phyloP scores from a whole-genome alignment of 495 filamentous ascomycete genomes.

The Geoglossum glabrum region DNA sequence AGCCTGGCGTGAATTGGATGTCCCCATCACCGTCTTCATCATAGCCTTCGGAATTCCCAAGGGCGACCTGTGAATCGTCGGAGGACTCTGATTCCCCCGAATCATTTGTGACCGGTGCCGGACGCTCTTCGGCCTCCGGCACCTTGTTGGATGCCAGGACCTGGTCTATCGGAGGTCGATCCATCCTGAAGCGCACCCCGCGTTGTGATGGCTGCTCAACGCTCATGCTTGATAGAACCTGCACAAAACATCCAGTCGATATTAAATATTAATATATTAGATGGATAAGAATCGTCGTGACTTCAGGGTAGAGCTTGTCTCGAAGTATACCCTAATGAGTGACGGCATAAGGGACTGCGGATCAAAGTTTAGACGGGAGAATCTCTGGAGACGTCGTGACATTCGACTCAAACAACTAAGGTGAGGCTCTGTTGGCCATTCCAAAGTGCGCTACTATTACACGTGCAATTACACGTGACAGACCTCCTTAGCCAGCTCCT shows the following conservation, averaged over 20 bases:
- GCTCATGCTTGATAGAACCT: neutral
- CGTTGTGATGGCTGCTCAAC: neutral
- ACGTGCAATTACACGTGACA: neutral
- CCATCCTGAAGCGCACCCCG: neutral
- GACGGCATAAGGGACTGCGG: neutral
- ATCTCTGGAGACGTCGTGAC: neutral
- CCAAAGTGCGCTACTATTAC: too few species aligned
- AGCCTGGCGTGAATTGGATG: constrained; percentile 17
- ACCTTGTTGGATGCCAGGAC: neutral
- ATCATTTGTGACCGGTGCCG: constrained; percentile 31
- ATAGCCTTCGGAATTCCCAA: constrained; percentile 26
- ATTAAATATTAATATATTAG: neutral
- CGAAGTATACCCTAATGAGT: neutral
- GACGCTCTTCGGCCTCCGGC: constrained; percentile 28
- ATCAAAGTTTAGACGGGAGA: neutral
- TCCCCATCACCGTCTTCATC: constrained; percentile 22
- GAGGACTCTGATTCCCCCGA: constrained; percentile 46
- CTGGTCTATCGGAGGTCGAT: neutral
- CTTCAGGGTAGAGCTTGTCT: neutral
- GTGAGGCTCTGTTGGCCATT: neutral
- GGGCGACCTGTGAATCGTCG: constrained; percentile 30
- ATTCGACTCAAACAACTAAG: neutral
- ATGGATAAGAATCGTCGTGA: neutral
- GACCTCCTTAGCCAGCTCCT: neutral
- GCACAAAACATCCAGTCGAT: neutral